phyloP scores from a whole-genome alignment of 345 rosid genomes.

The Eucalyptus cloeziana region DNA sequence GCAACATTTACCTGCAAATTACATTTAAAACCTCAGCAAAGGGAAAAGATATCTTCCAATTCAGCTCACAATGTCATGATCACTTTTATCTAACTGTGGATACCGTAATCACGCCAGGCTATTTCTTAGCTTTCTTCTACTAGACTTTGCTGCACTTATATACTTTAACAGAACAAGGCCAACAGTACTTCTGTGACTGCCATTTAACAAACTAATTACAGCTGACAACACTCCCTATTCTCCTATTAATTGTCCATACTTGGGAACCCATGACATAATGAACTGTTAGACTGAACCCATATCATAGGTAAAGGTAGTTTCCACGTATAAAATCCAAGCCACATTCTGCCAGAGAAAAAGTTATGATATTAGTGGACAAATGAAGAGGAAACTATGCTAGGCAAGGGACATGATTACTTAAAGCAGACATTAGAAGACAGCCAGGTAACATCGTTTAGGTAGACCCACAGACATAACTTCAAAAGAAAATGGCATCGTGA shows the following conservation, averaged over 20 bases:
- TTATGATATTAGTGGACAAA: not conserved
- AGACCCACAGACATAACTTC: not conserved
- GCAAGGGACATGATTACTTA: not conserved
- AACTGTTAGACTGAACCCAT: not conserved
- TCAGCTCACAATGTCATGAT: not conserved
- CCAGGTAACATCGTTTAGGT: not conserved
- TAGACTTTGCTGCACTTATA: not conserved
- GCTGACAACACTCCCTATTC: not conserved
- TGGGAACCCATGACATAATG: not conserved
- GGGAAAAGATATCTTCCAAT: not conserved
- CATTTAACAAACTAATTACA: not conserved
- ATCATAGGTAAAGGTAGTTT: not conserved
- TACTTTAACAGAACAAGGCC: not conserved
- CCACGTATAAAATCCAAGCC: not conserved
- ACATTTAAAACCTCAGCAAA: not conserved
- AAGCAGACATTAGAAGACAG: not conserved
- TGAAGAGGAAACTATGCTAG: not conserved
- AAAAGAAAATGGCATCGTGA: not conserved
- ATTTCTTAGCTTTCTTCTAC: not conserved
- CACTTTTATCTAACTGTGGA: not conserved
- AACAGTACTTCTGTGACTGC: not conserved
- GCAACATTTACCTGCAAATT: conserved; percentile 60
- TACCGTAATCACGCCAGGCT: not conserved
- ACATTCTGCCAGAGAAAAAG: not conserved
- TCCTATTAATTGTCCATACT: not conserved